phyloP scores from a whole-genome alignment of 441 rosid species.

The Omphalea diandra region DNA sequence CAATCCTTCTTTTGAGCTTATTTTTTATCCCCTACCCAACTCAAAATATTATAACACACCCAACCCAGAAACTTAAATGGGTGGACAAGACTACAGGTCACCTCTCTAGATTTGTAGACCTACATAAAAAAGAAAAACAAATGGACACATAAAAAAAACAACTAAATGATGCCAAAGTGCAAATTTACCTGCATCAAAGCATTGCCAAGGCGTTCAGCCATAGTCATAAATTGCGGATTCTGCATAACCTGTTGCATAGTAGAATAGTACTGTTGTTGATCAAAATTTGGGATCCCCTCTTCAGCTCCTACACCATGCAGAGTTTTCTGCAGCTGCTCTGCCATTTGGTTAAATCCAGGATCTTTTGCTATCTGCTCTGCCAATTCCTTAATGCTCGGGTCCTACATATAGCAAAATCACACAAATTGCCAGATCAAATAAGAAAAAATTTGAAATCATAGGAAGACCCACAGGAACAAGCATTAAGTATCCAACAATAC shows the following conservation, averaged over 20 bases:
- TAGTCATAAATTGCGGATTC: slow-evolving; percentile 83
- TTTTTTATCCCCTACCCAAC: no score
- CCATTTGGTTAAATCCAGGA: slow-evolving; percentile 94
- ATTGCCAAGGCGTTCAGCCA: slow-evolving; percentile 94
- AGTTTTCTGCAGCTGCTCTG: slow-evolving; percentile 89
- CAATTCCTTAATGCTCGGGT: slow-evolving; percentile 87
- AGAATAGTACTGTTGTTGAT: slow-evolving; percentile 65
- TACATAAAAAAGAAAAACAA: no score
- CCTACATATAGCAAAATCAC: slow-evolving; percentile 42
- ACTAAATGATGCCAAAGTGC: no score
- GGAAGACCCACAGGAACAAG: not conserved
- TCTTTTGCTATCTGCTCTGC: slow-evolving; percentile 96
- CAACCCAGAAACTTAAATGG: no score
- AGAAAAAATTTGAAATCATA: not conserved
- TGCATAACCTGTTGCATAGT: slow-evolving; percentile 97
- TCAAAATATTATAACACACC: no score
- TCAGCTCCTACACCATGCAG: slow-evolving; percentile 58
- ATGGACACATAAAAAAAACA: no score
- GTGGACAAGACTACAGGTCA: no score
- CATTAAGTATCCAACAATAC: not conserved
- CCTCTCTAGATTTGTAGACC: no score
- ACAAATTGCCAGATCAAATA: not conserved
- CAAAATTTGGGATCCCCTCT: slow-evolving; percentile 66
- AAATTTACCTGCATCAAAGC: slow-evolving; percentile 80
- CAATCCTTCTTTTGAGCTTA: no score